Evolutionary conservation across 2,329 filamentous ascomycete species (phyloP).

Genomic region (Aspergillus sp.): DNA sequence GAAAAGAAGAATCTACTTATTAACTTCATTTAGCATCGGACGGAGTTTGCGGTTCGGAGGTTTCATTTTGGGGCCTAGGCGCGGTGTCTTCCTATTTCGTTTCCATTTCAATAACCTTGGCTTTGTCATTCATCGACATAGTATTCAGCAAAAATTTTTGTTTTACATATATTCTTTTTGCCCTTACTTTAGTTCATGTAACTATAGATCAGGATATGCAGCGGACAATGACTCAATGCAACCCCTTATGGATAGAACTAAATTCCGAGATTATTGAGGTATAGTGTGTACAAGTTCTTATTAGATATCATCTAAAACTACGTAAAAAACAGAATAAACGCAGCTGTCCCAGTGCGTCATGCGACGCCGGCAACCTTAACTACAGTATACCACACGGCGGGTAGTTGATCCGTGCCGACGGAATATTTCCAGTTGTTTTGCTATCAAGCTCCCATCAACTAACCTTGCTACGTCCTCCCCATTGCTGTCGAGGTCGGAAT

Average conservation of each 20-base stretch:
- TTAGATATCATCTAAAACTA: not conserved
- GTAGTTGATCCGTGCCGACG: slow-evolving; percentile 9
- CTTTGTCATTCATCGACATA: not conserved
- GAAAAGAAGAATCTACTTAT: not conserved
- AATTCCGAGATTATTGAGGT: not conserved
- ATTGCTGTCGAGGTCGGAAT: not conserved
- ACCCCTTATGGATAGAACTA: not conserved
- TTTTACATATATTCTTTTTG: not conserved
- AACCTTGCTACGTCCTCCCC: not conserved
- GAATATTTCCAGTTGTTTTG: slow-evolving; percentile 6
- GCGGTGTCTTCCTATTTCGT: not conserved
- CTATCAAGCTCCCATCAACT: not conserved
- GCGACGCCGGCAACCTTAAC: not conserved
- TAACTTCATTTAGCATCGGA: slow-evolving; percentile 1
- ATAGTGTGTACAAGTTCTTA: not conserved
- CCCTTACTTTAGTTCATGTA: not conserved
- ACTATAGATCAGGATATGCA: not conserved
- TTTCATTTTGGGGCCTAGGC: not conserved
- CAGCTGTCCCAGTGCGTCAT: not conserved
- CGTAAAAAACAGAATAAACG: not conserved
- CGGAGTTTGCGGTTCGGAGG: not conserved
- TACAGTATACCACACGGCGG: not conserved
- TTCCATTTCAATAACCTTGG: not conserved
- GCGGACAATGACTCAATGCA: not conserved
- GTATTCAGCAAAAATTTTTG: not conserved